Conservation (phyloP, 371 early-diverging fungal genomes). For the Scutellospora calospora region DNA sequence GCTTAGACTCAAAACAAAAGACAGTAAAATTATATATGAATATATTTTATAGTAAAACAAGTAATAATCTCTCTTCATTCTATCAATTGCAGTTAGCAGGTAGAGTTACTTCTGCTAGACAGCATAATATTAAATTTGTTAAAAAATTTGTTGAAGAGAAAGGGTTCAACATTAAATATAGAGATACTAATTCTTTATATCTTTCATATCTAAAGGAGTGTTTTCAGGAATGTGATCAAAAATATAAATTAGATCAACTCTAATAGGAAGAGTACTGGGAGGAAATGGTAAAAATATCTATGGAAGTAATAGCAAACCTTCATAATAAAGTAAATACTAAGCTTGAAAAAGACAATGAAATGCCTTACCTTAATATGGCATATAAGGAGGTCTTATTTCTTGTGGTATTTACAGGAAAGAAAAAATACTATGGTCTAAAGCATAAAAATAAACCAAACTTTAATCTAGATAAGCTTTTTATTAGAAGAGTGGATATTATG, state of each 20-base stretch:
- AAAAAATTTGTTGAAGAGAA: slow-evolving; percentile 17
- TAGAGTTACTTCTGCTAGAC: slow-evolving; percentile 15
- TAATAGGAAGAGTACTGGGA: slow-evolving; percentile 30
- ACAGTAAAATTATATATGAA: slow-evolving; percentile 31
- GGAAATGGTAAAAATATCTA: slow-evolving; percentile 40
- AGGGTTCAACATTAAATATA: not conserved
- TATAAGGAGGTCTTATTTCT: not conserved
- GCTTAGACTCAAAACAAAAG: slow-evolving; percentile 12
- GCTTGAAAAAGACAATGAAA: not conserved
- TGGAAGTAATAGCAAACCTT: slow-evolving; percentile 25
- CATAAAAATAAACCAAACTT: not conserved
- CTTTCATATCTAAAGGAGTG: slow-evolving; percentile 19
- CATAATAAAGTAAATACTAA: not conserved
- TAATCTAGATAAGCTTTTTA: slow-evolving; percentile 15
- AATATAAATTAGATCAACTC: slow-evolving; percentile 28
- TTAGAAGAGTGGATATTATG: slow-evolving; percentile 3
- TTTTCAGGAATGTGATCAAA: slow-evolving; percentile 36
- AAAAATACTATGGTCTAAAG: not conserved
- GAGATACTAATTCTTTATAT: slow-evolving; percentile 11
- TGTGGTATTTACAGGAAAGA: not conserved
- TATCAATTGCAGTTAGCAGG: slow-evolving; percentile 7
- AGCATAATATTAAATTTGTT: slow-evolving; percentile 28
- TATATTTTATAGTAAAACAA: slow-evolving; percentile 26
- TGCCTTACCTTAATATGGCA: not conserved
- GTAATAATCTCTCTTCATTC: slow-evolving; percentile 15